A percentile compares a stretch with the other conserved stretches of the same genome.
Evolutionary conservation across 2,329 filamentous ascomycete genomes (phyloP).

Genomic region (Elsinoe fawcettii): DNA sequence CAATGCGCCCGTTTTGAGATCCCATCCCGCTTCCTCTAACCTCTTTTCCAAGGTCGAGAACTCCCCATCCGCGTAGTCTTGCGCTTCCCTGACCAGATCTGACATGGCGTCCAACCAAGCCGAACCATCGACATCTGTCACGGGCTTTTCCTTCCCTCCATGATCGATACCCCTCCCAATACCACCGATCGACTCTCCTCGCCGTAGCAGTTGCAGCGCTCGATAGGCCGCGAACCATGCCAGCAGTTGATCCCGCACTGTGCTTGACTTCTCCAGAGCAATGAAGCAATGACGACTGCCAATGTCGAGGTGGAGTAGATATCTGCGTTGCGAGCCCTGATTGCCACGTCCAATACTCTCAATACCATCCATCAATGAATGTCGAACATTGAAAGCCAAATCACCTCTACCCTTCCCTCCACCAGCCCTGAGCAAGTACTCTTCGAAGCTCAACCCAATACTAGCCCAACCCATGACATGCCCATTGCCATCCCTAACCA

Average conservation of each 20-base stretch:
- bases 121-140: conserved; percentile 1
- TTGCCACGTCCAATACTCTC: conserved; percentile 48
- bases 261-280: conserved; percentile 54
- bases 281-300: conserved; percentile 40
- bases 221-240: conserved; percentile 49
- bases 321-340: conserved; percentile 27
- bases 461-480: conserved; percentile 45
- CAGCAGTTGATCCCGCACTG: conserved; percentile 45
- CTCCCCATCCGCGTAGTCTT: conserved; percentile 33
- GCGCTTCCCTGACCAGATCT: conserved; percentile 36
- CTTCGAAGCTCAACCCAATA: conserved; percentile 38
- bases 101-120: conserved; percentile 21
- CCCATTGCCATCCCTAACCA: conserved; percentile 50
- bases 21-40: conserved; percentile 53
- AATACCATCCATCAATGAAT: conserved; percentile 46
- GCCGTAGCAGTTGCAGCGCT: conserved; percentile 43
- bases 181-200: conserved; percentile 17
- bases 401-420: neutral
- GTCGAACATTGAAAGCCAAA: conserved; percentile 26
- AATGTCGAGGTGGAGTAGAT: conserved; percentile 10
- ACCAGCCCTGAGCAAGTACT: conserved; percentile 21
- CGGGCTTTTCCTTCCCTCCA: conserved; percentile 19
- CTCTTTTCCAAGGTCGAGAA: conserved; percentile 40
- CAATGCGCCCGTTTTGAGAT: conserved; percentile 55
- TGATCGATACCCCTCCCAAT: conserved; percentile 1